A percentile compares a stretch with the other conserved stretches of the same genome.
These are phyloP conservation scores for Mrakia gelida DNA, from an alignment of 768 basidiomycete genomes.

Conservation along the genomic window DNA sequence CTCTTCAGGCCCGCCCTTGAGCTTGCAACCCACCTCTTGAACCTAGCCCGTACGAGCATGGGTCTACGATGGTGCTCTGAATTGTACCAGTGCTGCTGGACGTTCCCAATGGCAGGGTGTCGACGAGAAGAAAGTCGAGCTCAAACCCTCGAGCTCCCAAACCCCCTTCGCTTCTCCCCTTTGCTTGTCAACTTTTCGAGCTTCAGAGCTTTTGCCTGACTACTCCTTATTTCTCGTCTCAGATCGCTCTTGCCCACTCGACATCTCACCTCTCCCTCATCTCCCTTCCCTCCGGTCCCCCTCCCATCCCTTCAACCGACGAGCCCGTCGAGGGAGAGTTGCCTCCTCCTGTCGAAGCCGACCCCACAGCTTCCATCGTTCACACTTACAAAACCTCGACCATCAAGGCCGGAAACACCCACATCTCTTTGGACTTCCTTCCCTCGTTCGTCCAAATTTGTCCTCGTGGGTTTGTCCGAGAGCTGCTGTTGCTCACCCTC, in stretches of 20 bases:
- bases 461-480: background rate
- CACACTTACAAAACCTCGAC: slow-evolving; percentile 18
- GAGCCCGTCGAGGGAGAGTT: background rate
- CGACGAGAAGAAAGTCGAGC: background rate
- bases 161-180: background rate
- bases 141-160: background rate
- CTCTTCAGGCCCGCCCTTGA: too few relatives aligned
- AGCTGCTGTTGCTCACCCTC: background rate
- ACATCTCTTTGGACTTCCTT: slow-evolving; percentile 15
- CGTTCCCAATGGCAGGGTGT: background rate
- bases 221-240: too few relatives aligned
- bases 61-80: too few relatives aligned
- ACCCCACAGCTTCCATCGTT: background rate
- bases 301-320: background rate
- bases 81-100: too few relatives aligned
- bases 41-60: too few relatives aligned
- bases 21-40: too few relatives aligned
- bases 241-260: slow-evolving; percentile 31
- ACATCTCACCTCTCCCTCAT: slow-evolving; percentile 24
- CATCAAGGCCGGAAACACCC: slow-evolving; percentile 9
- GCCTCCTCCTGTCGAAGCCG: background rate
- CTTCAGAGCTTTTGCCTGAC: background rate
- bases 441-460: background rate
- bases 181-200: background rate
- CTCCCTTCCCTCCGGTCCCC: background rate